A percentile compares a stretch with the other conserved stretches of the same genome.
Evolutionary conservation across 116 monocot species (phyloP).

Genomic region (Phalaenopsis hybrid): DNA sequence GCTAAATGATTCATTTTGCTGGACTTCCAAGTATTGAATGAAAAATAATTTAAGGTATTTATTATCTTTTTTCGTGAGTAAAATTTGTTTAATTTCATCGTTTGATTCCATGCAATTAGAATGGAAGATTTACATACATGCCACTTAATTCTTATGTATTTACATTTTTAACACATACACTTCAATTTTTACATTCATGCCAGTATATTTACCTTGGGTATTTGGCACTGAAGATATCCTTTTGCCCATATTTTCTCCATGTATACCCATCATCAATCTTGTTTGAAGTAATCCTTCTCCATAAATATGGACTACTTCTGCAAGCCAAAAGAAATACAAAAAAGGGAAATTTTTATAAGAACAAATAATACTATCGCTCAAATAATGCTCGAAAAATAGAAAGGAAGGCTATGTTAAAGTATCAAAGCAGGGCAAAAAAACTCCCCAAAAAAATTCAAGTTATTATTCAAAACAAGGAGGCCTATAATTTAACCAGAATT

Average conservation of each 20-base stretch:
- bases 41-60: too few species aligned
- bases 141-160: too few species aligned
- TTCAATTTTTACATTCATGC: too few species aligned
- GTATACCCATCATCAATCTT: constrained; percentile 35
- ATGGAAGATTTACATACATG: too few species aligned
- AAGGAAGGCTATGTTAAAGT: not conserved
- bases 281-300: constrained; percentile 9
- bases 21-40: not conserved
- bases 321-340: not conserved
- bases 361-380: not conserved
- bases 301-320: constrained; percentile 26
- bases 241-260: constrained; percentile 79
- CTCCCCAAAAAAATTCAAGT: not conserved
- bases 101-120: too few species aligned
- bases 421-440: not conserved
- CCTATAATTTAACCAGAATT: not conserved
- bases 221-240: constrained; percentile 30
- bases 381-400: not conserved
- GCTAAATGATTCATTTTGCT: not conserved
- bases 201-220: constrained; percentile 30
- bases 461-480: too few species aligned
- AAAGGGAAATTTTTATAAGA: not conserved
- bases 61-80: too few species aligned
- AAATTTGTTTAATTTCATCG: too few species aligned
- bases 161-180: too few species aligned